Percentiles rank a stretch among this genome's conserved stretches.
Conservation (phyloP, 1,139 yeast species). For the Kurtzmaniella quercitrusa region DNA sequence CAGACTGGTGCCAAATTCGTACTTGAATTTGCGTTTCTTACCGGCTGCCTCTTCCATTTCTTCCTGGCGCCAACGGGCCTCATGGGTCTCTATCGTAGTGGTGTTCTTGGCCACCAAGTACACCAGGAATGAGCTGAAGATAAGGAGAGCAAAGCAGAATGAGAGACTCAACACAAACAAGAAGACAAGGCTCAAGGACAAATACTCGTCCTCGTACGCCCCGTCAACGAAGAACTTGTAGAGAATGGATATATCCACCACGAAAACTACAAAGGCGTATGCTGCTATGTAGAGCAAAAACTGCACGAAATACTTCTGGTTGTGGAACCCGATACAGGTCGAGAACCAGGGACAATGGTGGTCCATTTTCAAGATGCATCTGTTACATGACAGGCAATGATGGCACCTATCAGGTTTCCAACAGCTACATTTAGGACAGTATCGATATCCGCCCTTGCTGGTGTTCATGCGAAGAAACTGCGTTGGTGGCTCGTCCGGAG, state of each 20-base stretch:
- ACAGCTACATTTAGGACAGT: slow-evolving; percentile 52
- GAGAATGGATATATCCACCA: slow-evolving; percentile 37
- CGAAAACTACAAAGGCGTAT: slow-evolving; percentile 40
- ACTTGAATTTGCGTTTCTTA: slow-evolving; percentile 17
- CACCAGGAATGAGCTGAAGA: slow-evolving; percentile 57
- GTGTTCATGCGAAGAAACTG: slow-evolving; percentile 16
- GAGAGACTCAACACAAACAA: slow-evolving; percentile 57
- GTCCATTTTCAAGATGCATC: slow-evolving; percentile 75
- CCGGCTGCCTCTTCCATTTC: slow-evolving; percentile 22
- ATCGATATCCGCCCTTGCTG: slow-evolving; percentile 10
- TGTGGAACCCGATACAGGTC: slow-evolving; percentile 55
- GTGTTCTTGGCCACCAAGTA: slow-evolving; percentile 58
- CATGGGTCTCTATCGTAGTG: slow-evolving; percentile 80
- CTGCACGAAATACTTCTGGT: slow-evolving; percentile 78
- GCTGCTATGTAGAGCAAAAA: slow-evolving; percentile 56
- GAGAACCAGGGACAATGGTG: slow-evolving; percentile 99
- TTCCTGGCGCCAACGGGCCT: slow-evolving; percentile 43
- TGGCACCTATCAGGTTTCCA: slow-evolving; percentile 97
- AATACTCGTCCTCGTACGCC: slow-evolving; percentile 29
- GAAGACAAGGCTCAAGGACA: slow-evolving; percentile 59
- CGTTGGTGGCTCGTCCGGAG: slow-evolving; percentile 14
- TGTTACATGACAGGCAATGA: slow-evolving; percentile 73
- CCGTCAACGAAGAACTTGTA: slow-evolving; percentile 48
- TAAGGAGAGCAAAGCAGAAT: slow-evolving; percentile 56
- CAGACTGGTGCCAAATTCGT: slow-evolving; percentile 33